Percentiles rank a stretch among this genome's conserved stretches.
These are phyloP conservation scores for Candida schatavii DNA, from an alignment of 805 yeast genomes.

Conservation along the genomic window DNA sequence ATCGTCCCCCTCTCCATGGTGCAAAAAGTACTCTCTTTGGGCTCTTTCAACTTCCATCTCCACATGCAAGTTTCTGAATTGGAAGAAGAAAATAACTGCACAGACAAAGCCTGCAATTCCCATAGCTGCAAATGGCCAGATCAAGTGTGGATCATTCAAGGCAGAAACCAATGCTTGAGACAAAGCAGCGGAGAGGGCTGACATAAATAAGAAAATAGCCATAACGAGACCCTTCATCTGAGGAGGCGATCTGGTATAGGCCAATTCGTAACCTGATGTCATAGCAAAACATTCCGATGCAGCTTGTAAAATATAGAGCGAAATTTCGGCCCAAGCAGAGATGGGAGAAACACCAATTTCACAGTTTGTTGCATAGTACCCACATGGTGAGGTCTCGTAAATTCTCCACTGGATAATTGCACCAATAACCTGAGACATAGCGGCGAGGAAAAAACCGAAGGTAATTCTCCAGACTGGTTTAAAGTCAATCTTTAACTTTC, in stretches of 20 bases:
- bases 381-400: conserved; percentile 52
- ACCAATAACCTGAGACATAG: conserved; percentile 46
- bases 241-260: conserved; percentile 51
- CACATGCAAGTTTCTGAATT: conserved; percentile 38
- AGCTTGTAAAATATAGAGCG: conserved; percentile 42
- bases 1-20: conserved; percentile 6
- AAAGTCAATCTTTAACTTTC: conserved; percentile 40
- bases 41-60: conserved; percentile 38
- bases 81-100: conserved; percentile 28
- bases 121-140: conserved; percentile 40
- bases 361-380: conserved; percentile 42
- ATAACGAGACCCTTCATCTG: conserved; percentile 50
- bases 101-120: conserved; percentile 33
- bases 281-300: conserved; percentile 52
- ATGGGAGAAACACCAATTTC: conserved; percentile 24
- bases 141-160: conserved; percentile 39
- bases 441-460: conserved; percentile 48
- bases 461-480: conserved; percentile 44
- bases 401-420: conserved; percentile 49
- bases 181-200: conserved; percentile 49
- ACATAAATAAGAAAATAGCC: conserved; percentile 42
- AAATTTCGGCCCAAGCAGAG: conserved; percentile 27
- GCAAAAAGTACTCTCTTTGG: conserved; percentile 20
- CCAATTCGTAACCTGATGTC: conserved; percentile 52
- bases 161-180: conserved; percentile 42